Evolutionary conservation across 345 rosid species (phyloP).

Genomic region (Aquilaria yunnanensis): DNA sequence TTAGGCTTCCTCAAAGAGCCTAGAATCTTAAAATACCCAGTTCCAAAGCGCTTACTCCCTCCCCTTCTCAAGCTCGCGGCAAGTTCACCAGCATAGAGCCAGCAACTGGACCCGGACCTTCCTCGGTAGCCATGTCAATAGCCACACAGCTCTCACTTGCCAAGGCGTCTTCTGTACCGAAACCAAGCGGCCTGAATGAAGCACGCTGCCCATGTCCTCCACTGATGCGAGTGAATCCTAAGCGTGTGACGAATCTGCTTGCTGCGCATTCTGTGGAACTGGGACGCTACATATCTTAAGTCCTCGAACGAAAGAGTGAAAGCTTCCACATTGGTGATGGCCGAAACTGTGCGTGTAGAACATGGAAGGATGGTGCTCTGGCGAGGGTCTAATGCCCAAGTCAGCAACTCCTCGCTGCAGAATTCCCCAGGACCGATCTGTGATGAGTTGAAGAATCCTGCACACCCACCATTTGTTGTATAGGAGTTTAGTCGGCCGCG

Average conservation of each 20-base stretch:
- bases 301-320: constrained; percentile 43
- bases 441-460: constrained; percentile 49
- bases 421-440: constrained; percentile 47
- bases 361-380: constrained; percentile 35
- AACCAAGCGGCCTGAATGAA: constrained; percentile 51
- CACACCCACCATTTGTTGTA: constrained; percentile 49
- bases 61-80: constrained; percentile 26
- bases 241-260: constrained; percentile 36
- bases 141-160: constrained; percentile 17
- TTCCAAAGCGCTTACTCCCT: constrained; percentile 25
- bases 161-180: constrained; percentile 31
- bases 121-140: neutral
- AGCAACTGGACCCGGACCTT: constrained; percentile 6
- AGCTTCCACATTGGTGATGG: constrained; percentile 45
- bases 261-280: constrained; percentile 42
- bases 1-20: constrained; percentile 33
- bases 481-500: constrained; percentile 40
- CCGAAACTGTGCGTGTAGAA: constrained; percentile 45
- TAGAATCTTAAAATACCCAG: constrained; percentile 11
- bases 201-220: constrained; percentile 56
- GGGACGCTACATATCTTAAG: constrained; percentile 46
- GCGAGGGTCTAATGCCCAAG: constrained; percentile 52
- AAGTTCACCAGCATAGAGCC: constrained; percentile 14
- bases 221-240: constrained; percentile 49
- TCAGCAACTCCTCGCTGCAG: constrained; percentile 50